Conservation (phyloP, 75 land plant species). For the Cupressus sempervirens region DNA sequence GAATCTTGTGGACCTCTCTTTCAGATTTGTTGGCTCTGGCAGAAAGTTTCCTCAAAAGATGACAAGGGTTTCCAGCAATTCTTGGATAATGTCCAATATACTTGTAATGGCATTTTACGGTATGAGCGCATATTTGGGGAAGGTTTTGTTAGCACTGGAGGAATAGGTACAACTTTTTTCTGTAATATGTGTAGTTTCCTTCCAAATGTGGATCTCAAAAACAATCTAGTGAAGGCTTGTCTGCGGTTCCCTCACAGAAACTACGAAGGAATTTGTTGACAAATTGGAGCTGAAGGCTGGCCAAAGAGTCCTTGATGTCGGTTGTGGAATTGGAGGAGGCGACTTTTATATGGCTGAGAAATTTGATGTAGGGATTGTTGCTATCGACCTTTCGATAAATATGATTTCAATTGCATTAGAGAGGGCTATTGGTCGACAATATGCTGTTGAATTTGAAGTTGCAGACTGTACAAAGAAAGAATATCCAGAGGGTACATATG, state of each 20-base stretch:
- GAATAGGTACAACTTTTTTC: conserved; percentile 52
- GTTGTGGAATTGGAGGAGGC: conserved; percentile 99
- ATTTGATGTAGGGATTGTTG: conserved; percentile 84
- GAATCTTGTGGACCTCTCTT: conserved; percentile 7
- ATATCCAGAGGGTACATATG: conserved; percentile 68
- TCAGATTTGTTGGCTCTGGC: conserved; percentile 98
- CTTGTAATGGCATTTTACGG: conserved; percentile 83
- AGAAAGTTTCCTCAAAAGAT: conserved; percentile 62
- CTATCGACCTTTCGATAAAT: conserved; percentile 96
- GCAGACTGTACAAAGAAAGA: conserved; percentile 85
- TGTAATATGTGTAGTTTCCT: neutral
- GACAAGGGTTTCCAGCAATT: conserved; percentile 82
- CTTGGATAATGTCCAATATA: conserved; percentile 88
- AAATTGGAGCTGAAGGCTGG: conserved; percentile 85
- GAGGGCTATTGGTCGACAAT: conserved; percentile 87
- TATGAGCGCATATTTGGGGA: conserved; percentile 97
- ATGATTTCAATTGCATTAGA: conserved; percentile 98
- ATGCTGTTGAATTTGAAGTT: conserved; percentile 93
- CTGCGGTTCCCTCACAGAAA: conserved; percentile 50
- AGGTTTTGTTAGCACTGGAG: conserved; percentile 98
- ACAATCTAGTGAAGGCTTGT: conserved; percentile 6
- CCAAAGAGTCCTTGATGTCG: conserved; percentile 93
- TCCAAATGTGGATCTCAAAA: neutral
- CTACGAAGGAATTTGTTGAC: conserved; percentile 93
- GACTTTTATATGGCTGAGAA: conserved; percentile 99